Evolutionary conservation across 768 basidiomycete genomes (phyloP).

Genomic region (Pholiota conissans): DNA sequence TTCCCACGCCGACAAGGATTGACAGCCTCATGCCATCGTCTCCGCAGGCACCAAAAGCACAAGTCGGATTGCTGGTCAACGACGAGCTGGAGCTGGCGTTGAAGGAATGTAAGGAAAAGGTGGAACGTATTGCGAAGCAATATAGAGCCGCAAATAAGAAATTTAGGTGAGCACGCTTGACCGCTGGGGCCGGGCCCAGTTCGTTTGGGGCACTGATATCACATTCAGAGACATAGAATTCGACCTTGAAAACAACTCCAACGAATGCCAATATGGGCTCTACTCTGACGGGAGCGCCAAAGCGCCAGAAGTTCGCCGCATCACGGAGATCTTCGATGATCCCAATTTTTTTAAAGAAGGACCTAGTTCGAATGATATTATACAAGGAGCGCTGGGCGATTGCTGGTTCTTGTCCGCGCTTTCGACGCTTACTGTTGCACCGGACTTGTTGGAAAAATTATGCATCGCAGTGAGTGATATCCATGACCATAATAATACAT

Average conservation of each 20-base stretch:
- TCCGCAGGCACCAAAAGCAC: slow-evolving; percentile 16
- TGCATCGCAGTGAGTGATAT: slow-evolving; percentile 39
- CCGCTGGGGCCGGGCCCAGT: too few species aligned
- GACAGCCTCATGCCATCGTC: background rate
- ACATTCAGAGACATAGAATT: slow-evolving; percentile 57
- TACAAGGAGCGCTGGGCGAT: slow-evolving; percentile 48
- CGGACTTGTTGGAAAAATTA: slow-evolving; percentile 38
- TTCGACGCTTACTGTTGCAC: slow-evolving; percentile 39
- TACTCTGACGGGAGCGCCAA: slow-evolving; percentile 11
- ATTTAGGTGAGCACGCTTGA: slow-evolving; percentile 42
- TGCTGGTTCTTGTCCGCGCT: slow-evolving; percentile 58
- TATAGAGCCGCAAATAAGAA: slow-evolving; percentile 44
- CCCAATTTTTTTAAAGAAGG: slow-evolving; percentile 41
- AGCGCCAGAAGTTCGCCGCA: slow-evolving; percentile 40
- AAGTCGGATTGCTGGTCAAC: slow-evolving; percentile 46
- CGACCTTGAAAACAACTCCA: slow-evolving; percentile 43
- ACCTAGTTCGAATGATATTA: slow-evolving; percentile 39
- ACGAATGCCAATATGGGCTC: slow-evolving; percentile 41
- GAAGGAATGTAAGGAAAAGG: slow-evolving; percentile 39
- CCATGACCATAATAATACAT: background rate
- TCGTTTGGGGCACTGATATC: too few species aligned
- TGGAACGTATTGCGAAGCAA: slow-evolving; percentile 41
- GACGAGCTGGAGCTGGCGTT: slow-evolving; percentile 46
- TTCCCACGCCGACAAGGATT: background rate
- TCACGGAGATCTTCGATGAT: slow-evolving; percentile 52